phyloP scores from a whole-genome alignment of 2,329 filamentous ascomycete genomes.

The Fusarium drepaniforme region DNA sequence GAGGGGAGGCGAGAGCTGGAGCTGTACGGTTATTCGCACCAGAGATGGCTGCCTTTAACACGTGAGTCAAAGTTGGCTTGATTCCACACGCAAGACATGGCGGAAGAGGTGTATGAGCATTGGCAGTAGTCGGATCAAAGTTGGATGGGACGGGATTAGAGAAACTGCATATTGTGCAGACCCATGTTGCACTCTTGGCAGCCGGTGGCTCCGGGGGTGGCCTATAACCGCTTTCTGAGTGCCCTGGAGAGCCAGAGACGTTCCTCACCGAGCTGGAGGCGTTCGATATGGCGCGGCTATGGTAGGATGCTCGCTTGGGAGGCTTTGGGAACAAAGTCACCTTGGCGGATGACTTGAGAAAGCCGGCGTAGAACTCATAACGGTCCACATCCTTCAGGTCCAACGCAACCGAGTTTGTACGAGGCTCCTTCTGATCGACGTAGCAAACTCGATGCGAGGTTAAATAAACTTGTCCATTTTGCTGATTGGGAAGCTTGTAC shows the following conservation, averaged over 20 bases:
- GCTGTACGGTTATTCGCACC: constrained; percentile 71
- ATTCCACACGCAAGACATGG: constrained; percentile 95
- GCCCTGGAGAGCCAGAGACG: constrained; percentile 60
- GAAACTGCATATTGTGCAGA: constrained; percentile 95
- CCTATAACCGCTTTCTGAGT: constrained; percentile 57
- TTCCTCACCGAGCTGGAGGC: constrained; percentile 61
- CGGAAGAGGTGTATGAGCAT: constrained; percentile 81
- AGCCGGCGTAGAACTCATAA: constrained; percentile 92
- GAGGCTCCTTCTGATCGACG: constrained; percentile 87
- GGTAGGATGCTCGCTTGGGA: constrained; percentile 72
- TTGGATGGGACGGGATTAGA: constrained; percentile 94
- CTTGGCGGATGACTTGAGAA: constrained; percentile 95
- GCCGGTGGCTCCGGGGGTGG: constrained; percentile 55
- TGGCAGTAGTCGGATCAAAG: constrained; percentile 88
- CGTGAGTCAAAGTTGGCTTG: constrained; percentile 84
- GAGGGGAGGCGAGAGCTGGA: constrained; percentile 36
- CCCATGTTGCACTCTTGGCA: constrained; percentile 82
- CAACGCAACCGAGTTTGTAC: constrained; percentile 85
- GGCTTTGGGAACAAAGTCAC: constrained; percentile 90
- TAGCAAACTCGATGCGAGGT: constrained; percentile 97
- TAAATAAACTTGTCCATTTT: constrained; percentile 96
- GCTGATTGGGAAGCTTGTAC: constrained; percentile 92
- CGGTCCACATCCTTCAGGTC: constrained; percentile 93
- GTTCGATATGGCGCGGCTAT: constrained; percentile 64
- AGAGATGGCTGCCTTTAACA: constrained; percentile 88